Conservation (phyloP, 1,139 yeast species). For the Pichia sp. region DNA sequence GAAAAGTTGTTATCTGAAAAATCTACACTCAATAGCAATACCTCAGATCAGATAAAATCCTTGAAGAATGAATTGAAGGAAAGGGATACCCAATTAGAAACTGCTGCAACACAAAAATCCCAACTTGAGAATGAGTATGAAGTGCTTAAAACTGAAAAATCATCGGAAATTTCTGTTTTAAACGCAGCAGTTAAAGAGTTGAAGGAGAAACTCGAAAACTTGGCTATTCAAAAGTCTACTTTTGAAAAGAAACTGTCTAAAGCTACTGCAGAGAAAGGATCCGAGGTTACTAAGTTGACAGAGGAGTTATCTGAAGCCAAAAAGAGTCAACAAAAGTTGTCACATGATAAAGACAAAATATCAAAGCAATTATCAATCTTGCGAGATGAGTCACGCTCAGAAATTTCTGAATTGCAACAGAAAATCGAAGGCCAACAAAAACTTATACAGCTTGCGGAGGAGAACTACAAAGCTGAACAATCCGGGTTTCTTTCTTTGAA, state of each 20-base stretch:
- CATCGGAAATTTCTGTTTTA: background rate
- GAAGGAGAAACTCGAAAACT: conserved; percentile 2
- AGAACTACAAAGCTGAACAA: background rate
- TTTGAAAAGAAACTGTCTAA: background rate
- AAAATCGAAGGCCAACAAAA: conserved; percentile 8
- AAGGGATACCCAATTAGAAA: background rate
- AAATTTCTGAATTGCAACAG: background rate
- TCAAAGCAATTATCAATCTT: background rate
- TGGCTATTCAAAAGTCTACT: background rate
- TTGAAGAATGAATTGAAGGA: conserved; percentile 1
- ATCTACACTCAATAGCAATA: background rate
- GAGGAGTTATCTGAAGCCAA: background rate
- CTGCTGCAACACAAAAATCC: background rate
- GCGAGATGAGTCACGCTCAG: background rate
- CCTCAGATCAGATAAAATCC: background rate
- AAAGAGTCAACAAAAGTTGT: background rate
- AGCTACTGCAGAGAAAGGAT: background rate
- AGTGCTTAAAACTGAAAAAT: background rate
- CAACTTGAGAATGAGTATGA: background rate
- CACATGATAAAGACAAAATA: background rate
- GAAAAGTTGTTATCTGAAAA: background rate
- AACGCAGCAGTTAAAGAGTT: background rate
- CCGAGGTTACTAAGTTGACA: conserved; percentile 2
- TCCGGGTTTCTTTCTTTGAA: background rate
- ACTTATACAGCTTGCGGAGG: conserved; percentile 2